These are phyloP conservation scores for Euphorbia celastroides DNA, from an alignment of 441 rosid genomes.

Conservation along the genomic window DNA sequence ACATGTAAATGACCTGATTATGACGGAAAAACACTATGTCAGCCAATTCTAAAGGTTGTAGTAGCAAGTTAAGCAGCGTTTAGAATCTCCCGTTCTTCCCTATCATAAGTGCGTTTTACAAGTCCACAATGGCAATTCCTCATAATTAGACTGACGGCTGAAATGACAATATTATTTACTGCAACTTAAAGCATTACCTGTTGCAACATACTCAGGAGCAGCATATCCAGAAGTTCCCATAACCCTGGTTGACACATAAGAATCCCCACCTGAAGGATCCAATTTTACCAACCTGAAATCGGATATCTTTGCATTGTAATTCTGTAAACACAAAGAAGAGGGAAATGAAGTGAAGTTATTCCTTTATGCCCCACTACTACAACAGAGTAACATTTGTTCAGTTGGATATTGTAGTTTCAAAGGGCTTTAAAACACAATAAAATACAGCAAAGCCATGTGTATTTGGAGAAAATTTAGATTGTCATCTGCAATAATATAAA, in stretches of 20 bases:
- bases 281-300: constrained; percentile 79
- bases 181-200: neutral
- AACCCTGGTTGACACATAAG: constrained; percentile 70
- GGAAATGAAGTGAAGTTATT: neutral
- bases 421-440: too few relatives aligned
- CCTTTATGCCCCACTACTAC: neutral
- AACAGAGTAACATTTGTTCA: too few relatives aligned
- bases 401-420: too few relatives aligned
- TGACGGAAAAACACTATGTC: neutral
- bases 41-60: neutral
- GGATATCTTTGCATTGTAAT: constrained; percentile 61
- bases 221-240: constrained; percentile 46
- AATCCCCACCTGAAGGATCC: constrained; percentile 77
- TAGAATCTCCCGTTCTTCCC: too few relatives aligned
- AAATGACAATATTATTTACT: too few relatives aligned
- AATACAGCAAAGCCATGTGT: too few relatives aligned
- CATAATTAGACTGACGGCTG: too few relatives aligned
- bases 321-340: neutral
- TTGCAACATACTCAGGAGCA: neutral
- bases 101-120: too few relatives aligned
- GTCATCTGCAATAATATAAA: too few relatives aligned
- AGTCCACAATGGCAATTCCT: too few relatives aligned
- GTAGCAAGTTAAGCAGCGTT: too few relatives aligned
- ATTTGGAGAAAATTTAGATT: too few relatives aligned
- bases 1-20: constrained; percentile 47